phyloP scores from a whole-genome alignment of 73 alveolate genomes.

The Breviolum minutum region DNA sequence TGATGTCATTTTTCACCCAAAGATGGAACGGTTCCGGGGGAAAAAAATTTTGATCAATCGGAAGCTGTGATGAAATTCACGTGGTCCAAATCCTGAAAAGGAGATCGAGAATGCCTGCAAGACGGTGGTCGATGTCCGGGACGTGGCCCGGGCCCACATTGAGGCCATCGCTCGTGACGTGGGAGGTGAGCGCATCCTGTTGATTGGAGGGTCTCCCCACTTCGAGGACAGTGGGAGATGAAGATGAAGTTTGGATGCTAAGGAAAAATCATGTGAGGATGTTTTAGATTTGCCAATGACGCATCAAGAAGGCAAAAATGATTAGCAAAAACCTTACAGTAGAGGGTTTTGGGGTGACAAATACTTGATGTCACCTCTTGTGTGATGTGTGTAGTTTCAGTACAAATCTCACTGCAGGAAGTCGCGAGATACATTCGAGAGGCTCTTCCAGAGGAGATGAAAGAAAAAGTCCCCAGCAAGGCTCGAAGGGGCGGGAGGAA shows the following conservation, averaged over 20 bases:
- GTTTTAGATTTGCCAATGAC: background rate
- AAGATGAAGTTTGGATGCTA: too few species aligned
- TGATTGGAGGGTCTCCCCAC: conserved; percentile 90
- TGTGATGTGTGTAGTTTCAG: too few species aligned
- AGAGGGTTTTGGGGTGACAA: background rate
- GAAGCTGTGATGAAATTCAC: too few species aligned
- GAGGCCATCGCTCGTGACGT: conserved; percentile 34
- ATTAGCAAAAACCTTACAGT: too few species aligned
- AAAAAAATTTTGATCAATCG: too few species aligned
- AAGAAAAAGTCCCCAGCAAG: background rate
- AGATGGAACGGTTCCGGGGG: too few species aligned
- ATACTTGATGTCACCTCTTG: background rate
- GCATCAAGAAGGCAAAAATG: background rate
- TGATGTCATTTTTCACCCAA: too few species aligned
- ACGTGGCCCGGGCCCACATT: conserved; percentile 68
- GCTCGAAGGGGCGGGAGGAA: background rate
- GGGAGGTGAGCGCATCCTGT: conserved; percentile 42
- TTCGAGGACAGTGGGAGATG: conserved; percentile 1
- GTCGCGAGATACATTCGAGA: conserved; percentile 58
- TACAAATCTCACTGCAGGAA: background rate
- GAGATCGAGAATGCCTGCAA: conserved; percentile 88
- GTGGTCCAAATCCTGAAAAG: background rate
- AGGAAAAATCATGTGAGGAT: too few species aligned
- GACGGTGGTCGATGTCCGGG: conserved; percentile 90
- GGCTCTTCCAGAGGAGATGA: conserved; percentile 71